A percentile compares a stretch with the other conserved stretches of the same genome.
Evolutionary conservation across 371 early-diverging fungal genomes (phyloP).

Genomic region (Rhizopus delemar): DNA sequence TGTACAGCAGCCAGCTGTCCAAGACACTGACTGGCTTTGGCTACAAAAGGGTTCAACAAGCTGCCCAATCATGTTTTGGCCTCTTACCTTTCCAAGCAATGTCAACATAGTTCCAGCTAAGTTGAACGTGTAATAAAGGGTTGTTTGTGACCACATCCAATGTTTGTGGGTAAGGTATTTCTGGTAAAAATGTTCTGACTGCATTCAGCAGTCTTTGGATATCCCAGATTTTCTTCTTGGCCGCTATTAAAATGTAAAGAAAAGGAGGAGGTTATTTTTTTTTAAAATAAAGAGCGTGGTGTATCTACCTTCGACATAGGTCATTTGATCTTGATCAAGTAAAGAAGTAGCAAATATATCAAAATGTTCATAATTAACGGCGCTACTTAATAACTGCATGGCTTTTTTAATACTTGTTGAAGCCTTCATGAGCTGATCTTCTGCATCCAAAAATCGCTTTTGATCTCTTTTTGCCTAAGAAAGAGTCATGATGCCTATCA

Average conservation of each 20-base stretch:
- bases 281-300: background rate
- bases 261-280: background rate
- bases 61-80: background rate
- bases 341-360: slow-evolving; percentile 43
- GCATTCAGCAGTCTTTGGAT: slow-evolving; percentile 39
- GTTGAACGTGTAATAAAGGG: slow-evolving; percentile 27
- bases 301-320: slow-evolving; percentile 35
- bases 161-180: slow-evolving; percentile 44
- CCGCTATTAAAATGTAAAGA: slow-evolving; percentile 3
- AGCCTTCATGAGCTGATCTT: slow-evolving; percentile 30
- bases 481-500: background rate
- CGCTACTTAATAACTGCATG: slow-evolving; percentile 27
- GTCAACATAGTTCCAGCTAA: slow-evolving; percentile 34
- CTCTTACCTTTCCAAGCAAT: slow-evolving; percentile 43
- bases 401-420: slow-evolving; percentile 25
- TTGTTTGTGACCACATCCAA: slow-evolving; percentile 45
- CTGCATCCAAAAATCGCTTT: slow-evolving; percentile 32
- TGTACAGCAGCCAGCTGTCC: slow-evolving; percentile 17
- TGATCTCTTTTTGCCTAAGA: slow-evolving; percentile 40
- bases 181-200: slow-evolving; percentile 39
- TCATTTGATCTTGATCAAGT: slow-evolving; percentile 39
- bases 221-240: slow-evolving; percentile 31
- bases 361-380: slow-evolving; percentile 37
- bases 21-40: slow-evolving; percentile 28
- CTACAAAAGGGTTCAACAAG: background rate